Evolutionary conservation across 1,284 basidiomycete species (phyloP).

Genomic region (Tylopilus sp.): DNA sequence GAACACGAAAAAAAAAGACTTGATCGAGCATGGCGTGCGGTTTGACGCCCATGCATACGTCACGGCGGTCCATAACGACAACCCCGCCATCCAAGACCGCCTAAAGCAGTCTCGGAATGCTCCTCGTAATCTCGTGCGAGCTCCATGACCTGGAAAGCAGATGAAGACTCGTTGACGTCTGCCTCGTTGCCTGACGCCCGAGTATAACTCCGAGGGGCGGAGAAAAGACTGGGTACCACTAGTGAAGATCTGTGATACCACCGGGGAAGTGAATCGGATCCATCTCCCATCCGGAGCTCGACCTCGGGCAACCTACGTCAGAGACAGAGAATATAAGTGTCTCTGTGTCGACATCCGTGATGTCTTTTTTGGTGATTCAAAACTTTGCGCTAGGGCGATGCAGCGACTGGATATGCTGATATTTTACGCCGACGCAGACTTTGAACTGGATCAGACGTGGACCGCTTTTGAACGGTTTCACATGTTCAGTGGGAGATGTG

Average conservation of each 20-base stretch:
- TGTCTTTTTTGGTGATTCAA: slow-evolving; percentile 1
- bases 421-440: slow-evolving; percentile 19
- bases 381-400: background rate
- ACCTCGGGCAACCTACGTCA: slow-evolving; percentile 2
- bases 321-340: slow-evolving; percentile 15
- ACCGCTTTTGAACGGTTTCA: slow-evolving; percentile 18
- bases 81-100: slow-evolving; percentile 27
- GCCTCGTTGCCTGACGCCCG: slow-evolving; percentile 24
- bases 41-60: slow-evolving; percentile 33
- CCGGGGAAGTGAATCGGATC: background rate
- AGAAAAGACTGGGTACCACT: slow-evolving; percentile 15
- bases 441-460: slow-evolving; percentile 16
- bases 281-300: slow-evolving; percentile 2
- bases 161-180: slow-evolving; percentile 21
- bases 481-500: slow-evolving; percentile 16
- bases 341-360: slow-evolving; percentile 12
- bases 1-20: slow-evolving; percentile 28
- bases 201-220: slow-evolving; percentile 13
- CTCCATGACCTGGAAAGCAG: slow-evolving; percentile 17
- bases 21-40: slow-evolving; percentile 24
- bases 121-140: slow-evolving; percentile 21
- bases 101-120: slow-evolving; percentile 17
- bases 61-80: slow-evolving; percentile 29
- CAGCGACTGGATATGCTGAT: slow-evolving; percentile 23
- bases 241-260: slow-evolving; percentile 19